These are phyloP conservation scores for Hura crepitans DNA, from an alignment of 441 rosid species.

Conservation along the genomic window DNA sequence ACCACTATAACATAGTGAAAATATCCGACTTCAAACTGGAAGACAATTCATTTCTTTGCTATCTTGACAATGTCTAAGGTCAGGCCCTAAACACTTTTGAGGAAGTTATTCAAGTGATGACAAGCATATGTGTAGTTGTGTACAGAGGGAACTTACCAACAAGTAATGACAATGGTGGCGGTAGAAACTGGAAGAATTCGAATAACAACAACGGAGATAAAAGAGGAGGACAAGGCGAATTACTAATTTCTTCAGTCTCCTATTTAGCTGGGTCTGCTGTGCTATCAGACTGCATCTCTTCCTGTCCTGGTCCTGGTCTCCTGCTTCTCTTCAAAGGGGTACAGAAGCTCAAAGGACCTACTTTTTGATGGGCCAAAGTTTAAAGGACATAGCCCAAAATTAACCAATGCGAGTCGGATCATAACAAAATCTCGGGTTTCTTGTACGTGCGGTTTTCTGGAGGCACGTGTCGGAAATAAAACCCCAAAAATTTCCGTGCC, in stretches of 20 bases:
- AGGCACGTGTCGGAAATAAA: slow-evolving; percentile 27
- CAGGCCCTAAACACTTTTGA: not conserved
- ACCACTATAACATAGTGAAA: not conserved
- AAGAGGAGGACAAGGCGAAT: too few species aligned
- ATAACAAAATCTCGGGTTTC: not conserved
- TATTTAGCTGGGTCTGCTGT: too few species aligned
- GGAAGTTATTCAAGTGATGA: too few species aligned
- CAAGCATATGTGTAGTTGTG: not conserved
- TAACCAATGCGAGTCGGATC: not conserved
- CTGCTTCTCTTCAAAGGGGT: too few species aligned
- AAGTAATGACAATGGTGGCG: not conserved
- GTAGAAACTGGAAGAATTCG: not conserved
- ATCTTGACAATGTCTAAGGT: not conserved
- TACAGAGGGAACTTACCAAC: slow-evolving; percentile 2
- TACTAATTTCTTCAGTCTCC: too few species aligned
- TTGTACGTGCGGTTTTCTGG: slow-evolving; percentile 15
- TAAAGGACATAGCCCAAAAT: not conserved
- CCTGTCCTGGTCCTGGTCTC: too few species aligned
- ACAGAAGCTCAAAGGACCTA: too few species aligned
- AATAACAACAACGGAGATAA: too few species aligned
- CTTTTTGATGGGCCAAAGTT: not conserved
- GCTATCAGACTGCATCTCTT: too few species aligned
- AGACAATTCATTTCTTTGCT: not conserved
- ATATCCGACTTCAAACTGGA: not conserved
- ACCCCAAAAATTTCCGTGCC: slow-evolving; percentile 21